Percentiles rank a stretch among this genome's conserved stretches.
These are phyloP conservation scores for Leucaena leucocephala DNA, from an alignment of 306 rosid genomes.

Conservation along the genomic window DNA sequence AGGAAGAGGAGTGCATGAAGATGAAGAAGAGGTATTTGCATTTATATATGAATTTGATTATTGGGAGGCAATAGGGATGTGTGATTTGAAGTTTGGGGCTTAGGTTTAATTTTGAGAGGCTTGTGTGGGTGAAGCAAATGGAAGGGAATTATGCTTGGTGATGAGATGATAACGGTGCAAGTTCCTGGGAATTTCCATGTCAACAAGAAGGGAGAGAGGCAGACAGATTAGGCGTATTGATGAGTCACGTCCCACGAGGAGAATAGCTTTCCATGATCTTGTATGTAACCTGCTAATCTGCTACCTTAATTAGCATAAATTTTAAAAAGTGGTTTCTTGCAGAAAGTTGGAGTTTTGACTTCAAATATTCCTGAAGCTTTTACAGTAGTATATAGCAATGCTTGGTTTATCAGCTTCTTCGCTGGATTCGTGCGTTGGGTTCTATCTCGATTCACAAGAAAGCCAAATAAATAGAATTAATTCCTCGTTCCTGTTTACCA, in stretches of 20 bases:
- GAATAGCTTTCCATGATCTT: constrained; percentile 44
- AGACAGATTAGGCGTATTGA: constrained; percentile 38
- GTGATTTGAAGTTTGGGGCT: constrained; percentile 3
- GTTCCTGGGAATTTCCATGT: constrained; percentile 58
- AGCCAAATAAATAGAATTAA: constrained; percentile 17
- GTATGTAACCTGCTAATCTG: neutral
- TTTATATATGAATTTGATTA: constrained; percentile 33
- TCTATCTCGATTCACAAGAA: constrained; percentile 50
- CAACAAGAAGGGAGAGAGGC: constrained; percentile 47
- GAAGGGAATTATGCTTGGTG: constrained; percentile 52
- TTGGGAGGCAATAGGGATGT: no score
- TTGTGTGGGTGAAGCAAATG: constrained; percentile 60
- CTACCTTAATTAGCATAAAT: neutral
- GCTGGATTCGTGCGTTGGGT: constrained; percentile 72
- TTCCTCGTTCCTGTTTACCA: neutral
- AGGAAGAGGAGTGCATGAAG: neutral
- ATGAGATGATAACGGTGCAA: constrained; percentile 40
- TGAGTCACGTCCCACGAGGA: constrained; percentile 45
- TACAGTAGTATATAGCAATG: constrained; percentile 70
- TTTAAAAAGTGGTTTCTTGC: constrained; percentile 59
- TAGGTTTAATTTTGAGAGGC: constrained; percentile 41
- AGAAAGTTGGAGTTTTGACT: constrained; percentile 57
- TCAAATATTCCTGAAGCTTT: constrained; percentile 46
- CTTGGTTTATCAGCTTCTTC: constrained; percentile 88
- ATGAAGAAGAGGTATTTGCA: constrained; percentile 20